Base-by-base conservation (phyloP, 768 basidiomycete genomes). In the Boletus tomentosulus region DNA sequence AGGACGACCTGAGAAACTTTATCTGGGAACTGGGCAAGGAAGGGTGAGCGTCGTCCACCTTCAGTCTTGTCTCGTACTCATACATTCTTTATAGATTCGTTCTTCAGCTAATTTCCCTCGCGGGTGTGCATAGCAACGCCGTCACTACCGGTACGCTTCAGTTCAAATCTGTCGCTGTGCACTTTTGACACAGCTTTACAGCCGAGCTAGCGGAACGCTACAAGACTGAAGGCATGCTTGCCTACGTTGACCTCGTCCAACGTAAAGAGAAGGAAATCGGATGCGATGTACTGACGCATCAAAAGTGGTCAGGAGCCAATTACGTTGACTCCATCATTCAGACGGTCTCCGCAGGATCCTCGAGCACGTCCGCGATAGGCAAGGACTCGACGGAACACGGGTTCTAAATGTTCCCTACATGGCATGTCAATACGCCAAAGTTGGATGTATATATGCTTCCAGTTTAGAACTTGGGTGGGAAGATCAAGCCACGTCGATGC, bases 221-320 rank as follows among this genome's bases (percentile, higher is more conserved):
- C 78, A 88, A 91, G 74, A 80, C 83, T 25, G 90, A 95, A 44
- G 92, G 92, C 44, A 94, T 96, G 89, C 80, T 92, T 31, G 93
- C 93, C 24, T 96, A 96, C 69, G 92, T 94, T 45, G 80, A 94
- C 55, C 82, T 92, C 19, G 82, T 95, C 47, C 92, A 96, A 65
- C 76, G 83, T 58, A 92, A 89, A 68, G 92, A 96, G 71, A 89
- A 86, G 70, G 91, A 87, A 62, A 81, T 93, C 48, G 88, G 88
- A 33, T 89, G 87, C 55, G 92, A 96, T 67, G 92, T 96, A 31
- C 75, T 95, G 45, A 96, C 89, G 3, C 92, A 96, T 70, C 92
- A 96, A 74, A 95, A 93, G 78, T 97, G 93, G 92, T 92, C 91
- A 58, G 92, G 93, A 34, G 92, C 92, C 24, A 89, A 87, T 64